Percentiles rank a stretch among this genome's conserved stretches.
These are phyloP conservation scores for Plasmodium relictum DNA, from an alignment of 169 alveolate genomes.

Conservation along the genomic window DNA sequence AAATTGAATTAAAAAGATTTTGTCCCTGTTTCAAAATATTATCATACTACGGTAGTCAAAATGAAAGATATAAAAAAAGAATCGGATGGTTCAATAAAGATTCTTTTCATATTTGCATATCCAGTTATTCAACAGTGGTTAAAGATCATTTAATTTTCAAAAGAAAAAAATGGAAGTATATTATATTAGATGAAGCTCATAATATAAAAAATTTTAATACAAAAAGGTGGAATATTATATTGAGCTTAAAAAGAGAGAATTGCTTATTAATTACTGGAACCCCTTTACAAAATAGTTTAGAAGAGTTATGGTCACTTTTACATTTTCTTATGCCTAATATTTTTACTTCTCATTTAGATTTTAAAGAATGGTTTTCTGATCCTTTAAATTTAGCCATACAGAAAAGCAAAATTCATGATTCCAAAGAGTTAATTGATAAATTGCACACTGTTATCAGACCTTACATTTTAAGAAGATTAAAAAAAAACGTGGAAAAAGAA, in stretches of 20 bases:
- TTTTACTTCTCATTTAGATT: conserved; percentile 95
- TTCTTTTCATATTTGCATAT: conserved; percentile 97
- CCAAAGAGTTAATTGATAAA: conserved; percentile 86
- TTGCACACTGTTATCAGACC: conserved; percentile 98
- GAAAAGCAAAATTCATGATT: conserved; percentile 81
- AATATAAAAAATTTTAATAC: conserved; percentile 98
- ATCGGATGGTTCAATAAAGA: conserved; percentile 96
- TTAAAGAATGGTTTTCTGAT: conserved; percentile 97
- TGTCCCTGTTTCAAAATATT: conserved; percentile 97
- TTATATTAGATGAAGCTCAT: conserved; percentile 99
- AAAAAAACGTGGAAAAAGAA: conserved; percentile 98
- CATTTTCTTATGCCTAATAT: conserved; percentile 98
- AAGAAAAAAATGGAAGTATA: conserved; percentile 97
- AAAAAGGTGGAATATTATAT: conserved; percentile 98
- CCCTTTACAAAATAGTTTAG: conserved; percentile 98
- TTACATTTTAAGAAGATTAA: conserved; percentile 96
- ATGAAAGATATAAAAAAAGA: conserved; percentile 88
- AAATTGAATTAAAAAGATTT: conserved; percentile 98
- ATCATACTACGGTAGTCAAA: conserved; percentile 95
- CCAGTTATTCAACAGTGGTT: conserved; percentile 96
- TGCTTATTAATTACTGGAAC: conserved; percentile 99
- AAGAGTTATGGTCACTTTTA: conserved; percentile 98
- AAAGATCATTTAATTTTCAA: conserved; percentile 95
- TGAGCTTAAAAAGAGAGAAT: conserved; percentile 96
- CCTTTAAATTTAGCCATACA: conserved; percentile 95